These are phyloP conservation scores for Hypoxylon crocopeplum DNA, from an alignment of 495 filamentous ascomycete genomes.

Conservation along the genomic window DNA sequence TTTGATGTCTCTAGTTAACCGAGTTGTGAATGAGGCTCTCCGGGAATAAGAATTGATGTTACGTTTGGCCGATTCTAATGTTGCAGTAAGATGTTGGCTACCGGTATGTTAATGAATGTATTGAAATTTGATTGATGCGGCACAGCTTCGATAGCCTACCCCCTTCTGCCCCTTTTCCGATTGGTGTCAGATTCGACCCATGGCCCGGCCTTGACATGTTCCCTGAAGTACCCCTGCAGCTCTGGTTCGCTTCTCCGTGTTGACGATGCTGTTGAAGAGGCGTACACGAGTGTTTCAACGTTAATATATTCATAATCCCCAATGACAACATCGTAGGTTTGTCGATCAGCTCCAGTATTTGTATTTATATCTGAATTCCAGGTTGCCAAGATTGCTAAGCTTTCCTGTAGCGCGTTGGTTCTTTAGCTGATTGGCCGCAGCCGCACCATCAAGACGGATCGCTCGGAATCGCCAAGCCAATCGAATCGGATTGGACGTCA, in stretches of 20 bases:
- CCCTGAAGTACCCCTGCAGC: not conserved
- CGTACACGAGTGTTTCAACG: conserved; percentile 2
- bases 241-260: not conserved
- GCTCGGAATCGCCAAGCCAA: conserved; percentile 34
- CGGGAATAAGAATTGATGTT: too few relatives aligned
- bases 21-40: too few relatives aligned
- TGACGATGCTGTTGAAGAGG: not conserved
- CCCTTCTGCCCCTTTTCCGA: too few relatives aligned
- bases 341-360: conserved; percentile 24
- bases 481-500: conserved; percentile 25
- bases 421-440: conserved; percentile 21
- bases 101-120: too few relatives aligned
- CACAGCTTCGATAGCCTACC: too few relatives aligned
- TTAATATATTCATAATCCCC: not conserved
- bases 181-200: not conserved
- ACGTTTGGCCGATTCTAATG: too few relatives aligned
- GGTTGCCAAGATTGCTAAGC: conserved; percentile 27
- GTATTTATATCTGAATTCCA: conserved; percentile 6
- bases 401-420: conserved; percentile 18
- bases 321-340: not conserved
- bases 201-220: not conserved
- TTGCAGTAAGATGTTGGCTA: too few relatives aligned
- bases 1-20: too few relatives aligned
- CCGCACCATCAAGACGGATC: too few relatives aligned
- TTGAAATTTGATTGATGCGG: too few relatives aligned